A percentile compares a stretch with the other conserved stretches of the same genome.
These are phyloP conservation scores for Boehmeria nivea DNA, from an alignment of 306 rosid species.

Conservation along the genomic window DNA sequence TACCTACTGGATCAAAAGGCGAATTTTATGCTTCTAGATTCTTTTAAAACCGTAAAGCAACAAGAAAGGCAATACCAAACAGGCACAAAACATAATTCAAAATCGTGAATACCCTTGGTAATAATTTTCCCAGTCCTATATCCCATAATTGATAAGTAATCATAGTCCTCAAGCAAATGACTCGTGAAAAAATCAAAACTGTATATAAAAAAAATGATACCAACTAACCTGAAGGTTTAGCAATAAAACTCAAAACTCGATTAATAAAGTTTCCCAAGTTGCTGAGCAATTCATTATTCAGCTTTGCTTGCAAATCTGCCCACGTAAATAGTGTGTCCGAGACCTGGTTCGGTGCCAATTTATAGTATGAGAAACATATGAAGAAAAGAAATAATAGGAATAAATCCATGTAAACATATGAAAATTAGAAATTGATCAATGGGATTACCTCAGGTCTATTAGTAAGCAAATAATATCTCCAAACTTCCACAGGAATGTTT, in stretches of 20 bases:
- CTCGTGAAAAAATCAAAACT: not conserved
- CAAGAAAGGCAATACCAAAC: too few species aligned
- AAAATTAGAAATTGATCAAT: not conserved
- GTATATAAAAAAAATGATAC: not conserved
- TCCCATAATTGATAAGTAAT: not conserved
- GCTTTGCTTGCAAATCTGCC: slow-evolving; percentile 91
- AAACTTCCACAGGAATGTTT: slow-evolving; percentile 84
- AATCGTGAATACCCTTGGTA: too few species aligned
- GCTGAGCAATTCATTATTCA: slow-evolving; percentile 78
- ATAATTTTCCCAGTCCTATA: not conserved
- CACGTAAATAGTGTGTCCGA: slow-evolving; percentile 90
- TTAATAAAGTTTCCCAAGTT: slow-evolving; percentile 92
- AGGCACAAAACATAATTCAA: too few species aligned
- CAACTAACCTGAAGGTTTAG: slow-evolving; percentile 91
- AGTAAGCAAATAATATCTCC: slow-evolving; percentile 95
- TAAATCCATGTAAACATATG: slow-evolving; percentile 8
- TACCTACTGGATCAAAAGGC: too few species aligned
- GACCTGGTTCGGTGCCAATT: slow-evolving; percentile 38
- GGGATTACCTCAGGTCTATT: slow-evolving; percentile 91
- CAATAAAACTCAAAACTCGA: slow-evolving; percentile 87
- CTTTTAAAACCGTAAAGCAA: too few species aligned
- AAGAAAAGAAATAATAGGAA: not conserved
- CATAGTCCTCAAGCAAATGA: not conserved
- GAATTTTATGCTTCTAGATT: too few species aligned
- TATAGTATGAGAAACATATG: not conserved